Evolutionary conservation across 1,284 basidiomycete genomes (phyloP).

Genomic region (Pseudozyma flocculosa): DNA sequence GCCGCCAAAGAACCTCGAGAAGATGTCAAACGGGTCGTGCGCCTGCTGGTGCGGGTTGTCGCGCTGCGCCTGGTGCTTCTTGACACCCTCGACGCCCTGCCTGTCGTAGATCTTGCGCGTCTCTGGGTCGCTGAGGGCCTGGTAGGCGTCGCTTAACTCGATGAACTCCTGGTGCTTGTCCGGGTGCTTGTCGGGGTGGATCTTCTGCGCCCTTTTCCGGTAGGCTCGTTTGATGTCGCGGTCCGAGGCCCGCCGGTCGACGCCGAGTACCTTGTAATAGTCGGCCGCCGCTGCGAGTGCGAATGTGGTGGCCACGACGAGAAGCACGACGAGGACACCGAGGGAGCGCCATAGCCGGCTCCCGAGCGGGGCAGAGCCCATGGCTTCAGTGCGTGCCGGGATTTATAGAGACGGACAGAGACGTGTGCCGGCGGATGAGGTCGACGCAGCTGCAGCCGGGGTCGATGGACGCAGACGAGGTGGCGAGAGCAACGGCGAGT

Average conservation of each 20-base stretch:
- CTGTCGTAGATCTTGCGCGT: slow-evolving; percentile 53
- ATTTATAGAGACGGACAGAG: no score
- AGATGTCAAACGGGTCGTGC: slow-evolving; percentile 55
- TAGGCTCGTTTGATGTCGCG: slow-evolving; percentile 56
- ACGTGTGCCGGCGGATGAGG: no score
- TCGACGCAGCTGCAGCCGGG: no score
- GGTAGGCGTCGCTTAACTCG: slow-evolving; percentile 60
- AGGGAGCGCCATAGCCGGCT: not conserved
- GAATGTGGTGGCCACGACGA: slow-evolving; percentile 19
- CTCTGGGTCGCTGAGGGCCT: slow-evolving; percentile 49
- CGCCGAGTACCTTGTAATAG: slow-evolving; percentile 54
- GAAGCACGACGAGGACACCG: slow-evolving; percentile 1
- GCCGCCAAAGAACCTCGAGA: slow-evolving; percentile 54
- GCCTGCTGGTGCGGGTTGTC: slow-evolving; percentile 33
- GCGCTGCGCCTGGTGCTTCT: slow-evolving; percentile 47
- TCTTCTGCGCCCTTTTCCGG: slow-evolving; percentile 50
- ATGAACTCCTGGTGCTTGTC: slow-evolving; percentile 56
- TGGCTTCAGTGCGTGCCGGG: not conserved
- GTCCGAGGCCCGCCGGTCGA: slow-evolving; percentile 44
- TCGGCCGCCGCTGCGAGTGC: slow-evolving; percentile 42
- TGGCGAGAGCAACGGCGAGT: no score
- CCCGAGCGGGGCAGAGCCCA: not conserved
- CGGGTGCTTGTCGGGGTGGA: slow-evolving; percentile 57
- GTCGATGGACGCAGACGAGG: no score
- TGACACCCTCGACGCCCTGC: slow-evolving; percentile 53